A percentile compares a stretch with the other conserved stretches of the same genome.
Evolutionary conservation across 1,284 basidiomycete species (phyloP).

Genomic region (Pyrrhoderma lamaoense): DNA sequence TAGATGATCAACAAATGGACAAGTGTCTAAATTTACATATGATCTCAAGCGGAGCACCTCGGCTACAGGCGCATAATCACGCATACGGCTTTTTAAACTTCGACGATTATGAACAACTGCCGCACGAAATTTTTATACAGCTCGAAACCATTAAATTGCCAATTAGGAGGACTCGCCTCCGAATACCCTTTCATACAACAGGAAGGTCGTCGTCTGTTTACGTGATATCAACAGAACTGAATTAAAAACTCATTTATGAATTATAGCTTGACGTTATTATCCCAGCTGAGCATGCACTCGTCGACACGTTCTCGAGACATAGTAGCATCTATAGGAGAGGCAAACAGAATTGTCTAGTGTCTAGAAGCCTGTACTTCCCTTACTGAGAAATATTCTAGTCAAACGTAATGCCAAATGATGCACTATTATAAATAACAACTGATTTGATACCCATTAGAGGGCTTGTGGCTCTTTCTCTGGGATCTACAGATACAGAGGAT

Average conservation of each 20-base stretch:
- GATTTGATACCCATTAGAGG: constrained; percentile 2
- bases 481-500: constrained; percentile 33
- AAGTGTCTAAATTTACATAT: too few relatives aligned
- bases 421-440: not conserved
- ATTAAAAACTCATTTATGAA: constrained; percentile 1
- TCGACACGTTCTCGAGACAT: not conserved
- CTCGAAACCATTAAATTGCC: not conserved
- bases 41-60: too few relatives aligned
- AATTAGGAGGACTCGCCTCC: constrained; percentile 1
- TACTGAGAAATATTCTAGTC: constrained; percentile 4
- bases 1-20: too few relatives aligned
- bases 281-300: not conserved
- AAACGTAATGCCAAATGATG: not conserved
- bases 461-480: constrained; percentile 6
- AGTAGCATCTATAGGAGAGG: not conserved
- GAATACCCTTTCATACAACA: constrained; percentile 15
- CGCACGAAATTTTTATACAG: not conserved
- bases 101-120: too few relatives aligned
- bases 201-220: constrained; percentile 12
- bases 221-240: not conserved
- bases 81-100: too few relatives aligned
- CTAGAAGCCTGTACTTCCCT: constrained; percentile 1
- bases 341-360: not conserved
- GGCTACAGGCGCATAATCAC: not conserved
- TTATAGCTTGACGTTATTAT: constrained; percentile 11